These are phyloP conservation scores for Aspergillus ruber DNA, from an alignment of 2,329 filamentous ascomycete genomes.

Conservation along the genomic window DNA sequence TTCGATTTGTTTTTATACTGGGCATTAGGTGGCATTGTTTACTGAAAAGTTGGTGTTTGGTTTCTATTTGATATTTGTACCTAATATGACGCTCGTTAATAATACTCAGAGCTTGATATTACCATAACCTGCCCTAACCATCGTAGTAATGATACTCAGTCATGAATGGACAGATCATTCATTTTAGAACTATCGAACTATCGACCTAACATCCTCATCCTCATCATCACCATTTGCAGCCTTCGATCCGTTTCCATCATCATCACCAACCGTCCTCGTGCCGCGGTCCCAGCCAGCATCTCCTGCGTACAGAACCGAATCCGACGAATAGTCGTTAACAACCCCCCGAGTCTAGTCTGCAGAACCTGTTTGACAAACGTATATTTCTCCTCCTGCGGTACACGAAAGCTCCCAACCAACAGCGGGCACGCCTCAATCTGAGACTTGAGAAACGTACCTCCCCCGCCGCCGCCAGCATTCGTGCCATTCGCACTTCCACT, in stretches of 20 bases:
- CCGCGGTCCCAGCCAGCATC: constrained; percentile 11
- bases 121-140: too few species aligned
- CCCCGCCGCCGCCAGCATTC: neutral
- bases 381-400: constrained; percentile 22
- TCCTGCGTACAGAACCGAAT: constrained; percentile 23
- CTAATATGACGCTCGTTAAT: too few species aligned
- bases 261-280: constrained; percentile 21
- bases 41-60: too few species aligned
- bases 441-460: constrained; percentile 10
- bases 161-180: too few species aligned
- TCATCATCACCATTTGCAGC: constrained; percentile 24
- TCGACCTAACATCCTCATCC: constrained; percentile 18
- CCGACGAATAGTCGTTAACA: constrained; percentile 19
- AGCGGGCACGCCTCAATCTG: constrained; percentile 21
- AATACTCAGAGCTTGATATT: too few species aligned
- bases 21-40: too few species aligned
- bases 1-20: too few species aligned
- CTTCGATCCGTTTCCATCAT: constrained; percentile 26
- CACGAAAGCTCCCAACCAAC: constrained; percentile 19
- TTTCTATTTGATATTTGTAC: too few species aligned
- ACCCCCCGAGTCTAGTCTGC: constrained; percentile 20
- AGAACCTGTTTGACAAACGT: constrained; percentile 21
- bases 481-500: constrained; percentile 1
- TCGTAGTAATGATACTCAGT: too few species aligned
- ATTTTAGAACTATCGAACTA: neutral